Conservation (phyloP, 1,139 yeast genomes). For the Suhomyces bokatorum region DNA sequence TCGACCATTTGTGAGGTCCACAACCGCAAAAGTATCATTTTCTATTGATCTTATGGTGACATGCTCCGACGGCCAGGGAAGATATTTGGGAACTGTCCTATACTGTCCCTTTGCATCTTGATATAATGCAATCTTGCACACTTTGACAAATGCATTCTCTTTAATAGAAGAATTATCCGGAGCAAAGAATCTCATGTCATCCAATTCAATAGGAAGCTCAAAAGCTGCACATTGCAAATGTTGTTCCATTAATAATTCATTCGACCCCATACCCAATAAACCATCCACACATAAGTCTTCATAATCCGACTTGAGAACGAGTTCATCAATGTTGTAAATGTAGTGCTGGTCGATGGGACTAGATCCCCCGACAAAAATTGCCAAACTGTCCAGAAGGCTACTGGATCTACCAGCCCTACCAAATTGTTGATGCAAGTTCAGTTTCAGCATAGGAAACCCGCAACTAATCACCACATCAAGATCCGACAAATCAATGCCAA, state of each 20-base stretch:
- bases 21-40: slow-evolving; percentile 79
- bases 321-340: slow-evolving; percentile 64
- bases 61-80: slow-evolving; percentile 78
- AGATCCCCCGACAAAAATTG: slow-evolving; percentile 79
- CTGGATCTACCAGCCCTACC: slow-evolving; percentile 93
- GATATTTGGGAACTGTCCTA: slow-evolving; percentile 56
- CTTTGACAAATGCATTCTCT: slow-evolving; percentile 30
- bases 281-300: slow-evolving; percentile 48
- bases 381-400: slow-evolving; percentile 63
- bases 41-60: slow-evolving; percentile 83
- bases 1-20: slow-evolving; percentile 76
- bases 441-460: slow-evolving; percentile 86
- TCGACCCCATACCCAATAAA: slow-evolving; percentile 35
- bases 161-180: slow-evolving; percentile 17
- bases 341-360: slow-evolving; percentile 88
- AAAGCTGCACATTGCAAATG: slow-evolving; percentile 95
- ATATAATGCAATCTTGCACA: slow-evolving; percentile 47
- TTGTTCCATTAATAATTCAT: slow-evolving; percentile 57
- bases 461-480: slow-evolving; percentile 88
- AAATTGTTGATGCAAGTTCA: slow-evolving; percentile 90
- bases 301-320: slow-evolving; percentile 47
- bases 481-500: slow-evolving; percentile 93
- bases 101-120: slow-evolving; percentile 55
- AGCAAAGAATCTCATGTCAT: slow-evolving; percentile 61
- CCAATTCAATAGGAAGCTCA: slow-evolving; percentile 64